Evolutionary conservation across 2,329 filamentous ascomycete species (phyloP), one percentile per base, ranked within the genome.

Genomic region (Chrysoporthe cubensis): DNA sequence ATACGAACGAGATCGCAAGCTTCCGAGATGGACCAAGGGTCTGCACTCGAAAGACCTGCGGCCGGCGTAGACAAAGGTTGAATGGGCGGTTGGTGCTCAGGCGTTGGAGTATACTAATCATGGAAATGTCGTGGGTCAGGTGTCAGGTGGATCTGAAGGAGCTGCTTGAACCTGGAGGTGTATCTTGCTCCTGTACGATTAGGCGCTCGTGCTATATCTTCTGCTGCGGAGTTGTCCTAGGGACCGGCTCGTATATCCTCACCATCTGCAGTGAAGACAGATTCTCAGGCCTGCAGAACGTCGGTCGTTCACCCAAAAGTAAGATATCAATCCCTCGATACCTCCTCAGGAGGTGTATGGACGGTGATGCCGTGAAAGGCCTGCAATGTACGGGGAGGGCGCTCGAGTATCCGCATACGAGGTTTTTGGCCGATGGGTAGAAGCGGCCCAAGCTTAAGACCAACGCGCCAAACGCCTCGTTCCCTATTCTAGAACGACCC

Each of bases 1-100:
- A 26, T 97, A 92, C 77, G 95, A 97, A 80, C 90, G 93, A 65
- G 92, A 96, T 78, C 91, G 92, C 79, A 90, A 90, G 71, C 84
- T 97, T 0, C 94, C 95, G 9, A 87, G 89, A 40, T 94, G 90
- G 90, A 89, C 88, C 3, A 89, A 89, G 75, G 87, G 90, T 69
- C 82, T 95, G 59, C 93, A 94, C 75, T 58, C 69, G 16, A 73
- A 72, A 58, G 80, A 81, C 65, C 62, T 72, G 44, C 75, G 77
- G 67, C 74, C 73, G 9, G 56, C 65, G 32, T 73, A 72, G 69
- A 16, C 5, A 18, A 40, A 18, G 14, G 44, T 9, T n/a, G 46
- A 26, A 9, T 21, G 9, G 14, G 2, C 8, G 21, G 32, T n/a
- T 40, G 16, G 18, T 42, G 3, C 3, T 18, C 32, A 56, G 54